These are phyloP conservation scores for Colletotrichum lentis DNA, from an alignment of 2,329 filamentous ascomycete genomes.

Conservation along the genomic window DNA sequence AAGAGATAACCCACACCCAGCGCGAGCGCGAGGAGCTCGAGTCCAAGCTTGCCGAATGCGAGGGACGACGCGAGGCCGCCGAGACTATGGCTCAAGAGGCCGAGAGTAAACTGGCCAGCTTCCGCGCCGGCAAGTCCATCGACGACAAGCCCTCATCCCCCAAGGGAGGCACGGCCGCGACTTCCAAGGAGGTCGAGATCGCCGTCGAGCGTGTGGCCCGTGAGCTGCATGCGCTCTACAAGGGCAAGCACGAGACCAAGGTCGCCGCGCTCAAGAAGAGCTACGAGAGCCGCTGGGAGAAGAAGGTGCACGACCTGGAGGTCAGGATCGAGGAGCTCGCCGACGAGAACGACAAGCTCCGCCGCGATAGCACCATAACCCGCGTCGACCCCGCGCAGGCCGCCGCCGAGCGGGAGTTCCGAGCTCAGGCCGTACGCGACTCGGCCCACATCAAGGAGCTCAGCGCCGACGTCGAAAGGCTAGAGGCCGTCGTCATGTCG, in stretches of 20 bases:
- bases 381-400: conserved; percentile 60
- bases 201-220: conserved; percentile 91
- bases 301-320: conserved; percentile 83
- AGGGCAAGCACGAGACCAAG: conserved; percentile 96
- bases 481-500: conserved; percentile 75
- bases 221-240: conserved; percentile 92
- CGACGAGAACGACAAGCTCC: conserved; percentile 79
- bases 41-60: conserved; percentile 77
- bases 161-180: conserved; percentile 41
- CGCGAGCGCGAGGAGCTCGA: conserved; percentile 83
- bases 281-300: conserved; percentile 89
- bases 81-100: conserved; percentile 80
- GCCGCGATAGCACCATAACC: conserved; percentile 71
- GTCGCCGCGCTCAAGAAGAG: conserved; percentile 86
- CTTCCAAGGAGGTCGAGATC: conserved; percentile 75
- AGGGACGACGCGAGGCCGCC: conserved; percentile 75
- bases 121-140: conserved; percentile 68
- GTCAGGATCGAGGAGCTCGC: conserved; percentile 71
- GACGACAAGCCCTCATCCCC: conserved; percentile 52
- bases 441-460: conserved; percentile 73
- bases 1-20: conserved; percentile 80
- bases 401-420: conserved; percentile 60
- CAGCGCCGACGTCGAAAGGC: conserved; percentile 76
- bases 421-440: conserved; percentile 68
- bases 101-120: conserved; percentile 77